These are phyloP conservation scores for Boehmeria nivea DNA, from an alignment of 306 rosid genomes.

Conservation along the genomic window DNA sequence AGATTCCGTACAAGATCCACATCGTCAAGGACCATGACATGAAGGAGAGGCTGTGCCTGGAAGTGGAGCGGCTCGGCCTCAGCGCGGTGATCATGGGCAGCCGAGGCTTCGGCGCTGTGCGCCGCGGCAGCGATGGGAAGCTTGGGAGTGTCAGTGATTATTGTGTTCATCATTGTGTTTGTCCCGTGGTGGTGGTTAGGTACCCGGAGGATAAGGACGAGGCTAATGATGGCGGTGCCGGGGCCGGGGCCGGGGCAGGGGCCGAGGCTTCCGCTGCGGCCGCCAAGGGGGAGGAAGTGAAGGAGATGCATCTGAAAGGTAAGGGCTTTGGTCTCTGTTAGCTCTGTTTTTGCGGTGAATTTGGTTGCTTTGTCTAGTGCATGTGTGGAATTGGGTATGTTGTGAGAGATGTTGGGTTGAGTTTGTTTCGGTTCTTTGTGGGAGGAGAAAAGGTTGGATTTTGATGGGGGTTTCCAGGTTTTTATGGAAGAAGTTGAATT, in stretches of 20 bases:
- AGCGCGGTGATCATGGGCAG: slow-evolving; percentile 97
- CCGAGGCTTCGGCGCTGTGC: slow-evolving; percentile 79
- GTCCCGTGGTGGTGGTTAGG: slow-evolving; percentile 93
- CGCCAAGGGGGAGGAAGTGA: too few relatives aligned
- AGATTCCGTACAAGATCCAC: slow-evolving; percentile 96
- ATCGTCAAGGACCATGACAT: slow-evolving; percentile 97
- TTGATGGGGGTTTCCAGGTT: not conserved
- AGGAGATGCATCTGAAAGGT: slow-evolving; percentile 2
- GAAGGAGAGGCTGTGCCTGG: slow-evolving; percentile 89
- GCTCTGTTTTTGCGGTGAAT: not conserved
- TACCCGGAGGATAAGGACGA: slow-evolving; percentile 74
- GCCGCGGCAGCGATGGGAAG: slow-evolving; percentile 74
- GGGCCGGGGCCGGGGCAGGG: slow-evolving; percentile 24
- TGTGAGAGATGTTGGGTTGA: too few relatives aligned
- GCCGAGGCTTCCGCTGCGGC: too few relatives aligned
- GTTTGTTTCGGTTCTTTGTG: slow-evolving; percentile 20
- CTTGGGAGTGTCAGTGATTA: slow-evolving; percentile 98
- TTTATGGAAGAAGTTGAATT: too few relatives aligned
- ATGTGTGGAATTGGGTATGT: too few relatives aligned
- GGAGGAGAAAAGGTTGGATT: not conserved
- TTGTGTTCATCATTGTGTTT: slow-evolving; percentile 91
- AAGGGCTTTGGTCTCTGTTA: not conserved
- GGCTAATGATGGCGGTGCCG: slow-evolving; percentile 10
- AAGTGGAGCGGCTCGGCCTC: slow-evolving; percentile 93
- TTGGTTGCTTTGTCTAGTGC: too few relatives aligned